These are phyloP conservation scores for Galeopsis tetrahit DNA, from an alignment of 257 asterid genomes.

Conservation along the genomic window DNA sequence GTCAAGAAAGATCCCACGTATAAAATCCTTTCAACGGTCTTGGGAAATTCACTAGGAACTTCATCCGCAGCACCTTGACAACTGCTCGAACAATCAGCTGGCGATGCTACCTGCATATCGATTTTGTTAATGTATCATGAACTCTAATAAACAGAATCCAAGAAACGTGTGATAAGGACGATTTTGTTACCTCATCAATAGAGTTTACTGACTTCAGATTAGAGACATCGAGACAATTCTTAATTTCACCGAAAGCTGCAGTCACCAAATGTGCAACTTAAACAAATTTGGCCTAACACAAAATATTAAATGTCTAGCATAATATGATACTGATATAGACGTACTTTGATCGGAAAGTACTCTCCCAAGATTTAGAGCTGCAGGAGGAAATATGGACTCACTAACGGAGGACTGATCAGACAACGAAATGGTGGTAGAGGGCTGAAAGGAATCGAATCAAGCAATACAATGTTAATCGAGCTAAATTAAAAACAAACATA, in stretches of 20 bases:
- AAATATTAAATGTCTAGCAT: neutral
- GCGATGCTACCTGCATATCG: conserved; percentile 46
- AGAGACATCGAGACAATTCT: conserved; percentile 32
- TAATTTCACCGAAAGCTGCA: conserved; percentile 38
- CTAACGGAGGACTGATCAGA: conserved; percentile 28
- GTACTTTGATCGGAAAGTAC: conserved; percentile 41
- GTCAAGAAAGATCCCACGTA: conserved; percentile 48
- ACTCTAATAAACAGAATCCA: neutral
- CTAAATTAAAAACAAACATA: conserved; percentile 7
- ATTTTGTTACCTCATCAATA: conserved; percentile 53
- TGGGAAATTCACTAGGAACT: conserved; percentile 54
- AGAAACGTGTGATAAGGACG: neutral
- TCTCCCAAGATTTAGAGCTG: conserved; percentile 28
- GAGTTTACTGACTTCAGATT: conserved; percentile 29
- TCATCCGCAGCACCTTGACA: conserved; percentile 35
- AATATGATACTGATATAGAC: neutral
- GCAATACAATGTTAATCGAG: neutral
- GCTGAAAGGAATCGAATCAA: conserved; percentile 42
- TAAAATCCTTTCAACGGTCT: conserved; percentile 46
- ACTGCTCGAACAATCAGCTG: conserved; percentile 12
- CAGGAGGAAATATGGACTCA: conserved; percentile 35
- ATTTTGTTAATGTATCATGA: neutral
- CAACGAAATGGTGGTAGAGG: conserved; percentile 18
- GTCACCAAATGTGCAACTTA: conserved; percentile 13
- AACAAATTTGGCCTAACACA: conserved; percentile 21